Conservation (phyloP, 768 basidiomycete genomes). For the Amyloporia xantha region DNA sequence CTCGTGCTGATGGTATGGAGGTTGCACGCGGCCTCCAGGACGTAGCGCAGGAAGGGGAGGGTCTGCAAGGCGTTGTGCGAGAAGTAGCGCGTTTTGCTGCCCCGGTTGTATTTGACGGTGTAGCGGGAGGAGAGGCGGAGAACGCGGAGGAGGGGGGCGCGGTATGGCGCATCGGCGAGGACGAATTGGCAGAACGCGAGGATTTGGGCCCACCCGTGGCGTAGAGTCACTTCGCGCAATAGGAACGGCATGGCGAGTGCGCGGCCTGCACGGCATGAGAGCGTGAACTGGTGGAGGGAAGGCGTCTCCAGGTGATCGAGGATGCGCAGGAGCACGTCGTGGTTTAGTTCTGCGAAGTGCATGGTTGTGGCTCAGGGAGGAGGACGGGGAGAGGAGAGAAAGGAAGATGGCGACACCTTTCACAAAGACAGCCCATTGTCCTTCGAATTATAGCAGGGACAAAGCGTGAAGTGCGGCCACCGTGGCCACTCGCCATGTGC, state of each 20-base stretch:
- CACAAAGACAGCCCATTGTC: too few relatives aligned
- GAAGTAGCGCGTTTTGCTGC: background rate
- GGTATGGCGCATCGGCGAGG: background rate
- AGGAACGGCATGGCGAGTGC: background rate
- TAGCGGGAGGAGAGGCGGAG: background rate
- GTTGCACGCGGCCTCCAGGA: background rate
- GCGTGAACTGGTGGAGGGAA: background rate
- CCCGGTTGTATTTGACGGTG: background rate
- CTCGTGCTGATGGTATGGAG: background rate
- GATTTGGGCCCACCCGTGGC: background rate
- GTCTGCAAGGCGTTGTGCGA: background rate
- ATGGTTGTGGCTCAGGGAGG: background rate
- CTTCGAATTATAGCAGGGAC: too few relatives aligned
- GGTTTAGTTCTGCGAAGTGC: background rate
- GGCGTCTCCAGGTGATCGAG: background rate
- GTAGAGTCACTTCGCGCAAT: background rate
- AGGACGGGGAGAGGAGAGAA: too few relatives aligned
- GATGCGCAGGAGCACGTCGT: background rate
- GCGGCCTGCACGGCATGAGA: background rate
- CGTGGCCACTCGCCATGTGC: too few relatives aligned
- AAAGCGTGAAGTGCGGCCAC: too few relatives aligned
- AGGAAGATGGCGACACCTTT: too few relatives aligned
- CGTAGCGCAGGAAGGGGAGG: background rate
- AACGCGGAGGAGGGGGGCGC: background rate
- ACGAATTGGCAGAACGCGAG: background rate